These are phyloP conservation scores for Borealophlyctis nickersoniae DNA, from an alignment of 192 early-diverging fungal species.

Conservation along the genomic window DNA sequence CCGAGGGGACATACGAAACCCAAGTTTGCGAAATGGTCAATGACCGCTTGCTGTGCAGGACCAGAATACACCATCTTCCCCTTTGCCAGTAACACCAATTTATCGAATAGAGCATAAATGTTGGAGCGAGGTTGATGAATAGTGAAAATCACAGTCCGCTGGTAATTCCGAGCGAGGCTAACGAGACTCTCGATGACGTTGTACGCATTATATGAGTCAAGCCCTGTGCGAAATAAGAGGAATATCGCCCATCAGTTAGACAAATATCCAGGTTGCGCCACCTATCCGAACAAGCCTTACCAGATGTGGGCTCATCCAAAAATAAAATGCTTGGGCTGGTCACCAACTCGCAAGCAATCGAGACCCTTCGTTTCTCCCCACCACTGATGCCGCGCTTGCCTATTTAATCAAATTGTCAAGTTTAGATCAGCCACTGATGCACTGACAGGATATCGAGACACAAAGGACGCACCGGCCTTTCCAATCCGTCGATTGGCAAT, in stretches of 20 bases:
- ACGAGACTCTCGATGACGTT: conserved; percentile 91
- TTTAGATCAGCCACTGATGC: background rate
- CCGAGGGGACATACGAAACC: conserved; percentile 83
- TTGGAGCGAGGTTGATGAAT: conserved; percentile 94
- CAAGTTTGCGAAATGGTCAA: conserved; percentile 65
- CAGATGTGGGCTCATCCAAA: conserved; percentile 60
- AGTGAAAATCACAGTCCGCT: conserved; percentile 83
- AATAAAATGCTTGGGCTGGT: conserved; percentile 90
- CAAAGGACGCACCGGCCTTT: conserved; percentile 24
- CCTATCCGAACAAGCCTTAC: too few relatives aligned
- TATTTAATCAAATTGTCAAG: background rate
- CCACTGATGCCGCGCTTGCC: conserved; percentile 77
- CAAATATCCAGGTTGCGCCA: background rate
- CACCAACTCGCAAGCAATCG: conserved; percentile 91
- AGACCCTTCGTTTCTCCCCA: conserved; percentile 89
- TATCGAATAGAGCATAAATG: conserved; percentile 88
- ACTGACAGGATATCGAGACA: background rate
- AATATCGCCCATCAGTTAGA: background rate
- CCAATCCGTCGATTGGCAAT: conserved; percentile 84
- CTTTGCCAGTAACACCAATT: conserved; percentile 78
- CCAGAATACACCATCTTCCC: conserved; percentile 84
- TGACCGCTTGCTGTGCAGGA: conserved; percentile 50
- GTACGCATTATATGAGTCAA: conserved; percentile 90
- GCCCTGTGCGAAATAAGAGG: conserved; percentile 42
- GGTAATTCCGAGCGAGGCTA: conserved; percentile 69